A percentile compares a stretch with the other conserved stretches of the same genome.
These are phyloP conservation scores for Juglanconis juglandina DNA, from an alignment of 2,329 filamentous ascomycete genomes.

Conservation along the genomic window DNA sequence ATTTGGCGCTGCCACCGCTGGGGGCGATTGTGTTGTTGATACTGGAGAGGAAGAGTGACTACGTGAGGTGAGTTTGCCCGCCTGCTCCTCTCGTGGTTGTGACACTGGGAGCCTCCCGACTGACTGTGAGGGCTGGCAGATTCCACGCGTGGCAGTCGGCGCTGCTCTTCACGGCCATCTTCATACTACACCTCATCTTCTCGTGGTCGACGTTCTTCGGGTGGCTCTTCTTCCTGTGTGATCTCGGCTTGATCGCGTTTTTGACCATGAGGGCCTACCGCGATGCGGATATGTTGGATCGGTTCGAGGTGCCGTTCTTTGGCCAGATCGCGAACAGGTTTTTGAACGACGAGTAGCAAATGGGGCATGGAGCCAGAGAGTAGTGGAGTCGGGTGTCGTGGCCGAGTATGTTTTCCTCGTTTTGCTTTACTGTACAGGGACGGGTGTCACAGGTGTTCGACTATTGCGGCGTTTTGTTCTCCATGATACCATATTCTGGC, in stretches of 20 bases:
- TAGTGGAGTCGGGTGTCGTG: background rate
- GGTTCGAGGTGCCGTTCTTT: slow-evolving; percentile 85
- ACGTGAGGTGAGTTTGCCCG: slow-evolving; percentile 70
- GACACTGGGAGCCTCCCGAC: background rate
- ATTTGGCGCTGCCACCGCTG: slow-evolving; percentile 77
- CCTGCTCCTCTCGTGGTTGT: background rate
- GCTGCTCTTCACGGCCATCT: slow-evolving; percentile 70
- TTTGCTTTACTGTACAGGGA: background rate
- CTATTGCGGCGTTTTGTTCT: background rate
- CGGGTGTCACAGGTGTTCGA: background rate
- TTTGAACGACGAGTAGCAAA: slow-evolving; percentile 72
- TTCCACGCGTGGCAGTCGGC: slow-evolving; percentile 97
- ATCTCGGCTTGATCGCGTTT: slow-evolving; percentile 72
- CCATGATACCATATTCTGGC: slow-evolving; percentile 11
- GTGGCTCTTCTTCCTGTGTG: slow-evolving; percentile 75
- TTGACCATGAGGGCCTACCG: slow-evolving; percentile 76
- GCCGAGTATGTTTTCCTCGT: background rate
- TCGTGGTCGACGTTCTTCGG: slow-evolving; percentile 80
- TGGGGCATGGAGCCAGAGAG: background rate
- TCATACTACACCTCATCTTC: slow-evolving; percentile 80
- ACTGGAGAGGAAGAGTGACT: slow-evolving; percentile 91
- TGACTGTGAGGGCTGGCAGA: slow-evolving; percentile 39
- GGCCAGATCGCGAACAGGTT: slow-evolving; percentile 83
- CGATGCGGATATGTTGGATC: slow-evolving; percentile 68
- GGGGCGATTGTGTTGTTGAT: slow-evolving; percentile 82